Evolutionary conservation across 169 alveolate species (phyloP).

Genomic region (Hepatocystis sp.): DNA sequence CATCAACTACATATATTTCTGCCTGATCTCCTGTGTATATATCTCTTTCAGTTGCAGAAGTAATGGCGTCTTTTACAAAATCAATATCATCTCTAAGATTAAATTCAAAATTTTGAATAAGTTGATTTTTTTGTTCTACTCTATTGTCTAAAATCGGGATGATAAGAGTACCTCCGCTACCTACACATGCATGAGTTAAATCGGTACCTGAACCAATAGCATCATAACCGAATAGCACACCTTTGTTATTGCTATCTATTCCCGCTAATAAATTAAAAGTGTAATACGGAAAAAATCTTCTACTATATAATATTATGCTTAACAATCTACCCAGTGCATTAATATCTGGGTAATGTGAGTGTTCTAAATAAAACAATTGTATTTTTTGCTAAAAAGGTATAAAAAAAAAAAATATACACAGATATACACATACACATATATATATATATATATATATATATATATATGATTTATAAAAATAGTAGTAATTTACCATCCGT

Average conservation of each 20-base stretch:
- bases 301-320: constrained; percentile 91
- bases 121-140: constrained; percentile 84
- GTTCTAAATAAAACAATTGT: constrained; percentile 87
- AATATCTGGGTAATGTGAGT: constrained; percentile 90
- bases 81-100: constrained; percentile 86
- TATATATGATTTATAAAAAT: too few species aligned
- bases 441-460: background rate
- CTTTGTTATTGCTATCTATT: constrained; percentile 83
- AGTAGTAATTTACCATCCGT: too few species aligned
- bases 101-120: constrained; percentile 69
- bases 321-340: constrained; percentile 92
- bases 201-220: constrained; percentile 94
- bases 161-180: constrained; percentile 92
- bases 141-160: constrained; percentile 92
- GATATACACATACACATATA: background rate
- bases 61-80: constrained; percentile 92
- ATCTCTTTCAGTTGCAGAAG: constrained; percentile 95
- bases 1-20: constrained; percentile 83
- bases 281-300: constrained; percentile 96
- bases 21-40: constrained; percentile 94
- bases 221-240: constrained; percentile 93
- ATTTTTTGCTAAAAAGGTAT: constrained; percentile 86
- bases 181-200: constrained; percentile 92
- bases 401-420: background rate
- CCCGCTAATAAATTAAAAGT: constrained; percentile 94